Evolutionary conservation across 257 asterid genomes (phyloP), one percentile per base, ranked within the genome.

Genomic region (Solanum pennellii): DNA sequence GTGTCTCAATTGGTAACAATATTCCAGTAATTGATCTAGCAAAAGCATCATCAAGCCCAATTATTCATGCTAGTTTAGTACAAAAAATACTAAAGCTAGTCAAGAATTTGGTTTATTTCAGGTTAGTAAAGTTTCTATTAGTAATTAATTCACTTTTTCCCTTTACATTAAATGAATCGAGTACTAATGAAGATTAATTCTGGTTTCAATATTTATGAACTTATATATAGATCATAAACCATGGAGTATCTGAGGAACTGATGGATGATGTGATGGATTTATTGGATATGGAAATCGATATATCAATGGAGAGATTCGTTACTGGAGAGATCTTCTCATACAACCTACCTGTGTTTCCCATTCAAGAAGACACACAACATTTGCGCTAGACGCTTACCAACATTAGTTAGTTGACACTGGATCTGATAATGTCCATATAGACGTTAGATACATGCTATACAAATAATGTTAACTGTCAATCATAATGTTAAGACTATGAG

Each of bases 301-400:
- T 56, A 91, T 91, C 44, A 82, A 71, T 0, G 98, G 93, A 88
- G 90, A 92, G 4, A 37, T 92, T 82, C 95, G 93, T 69, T 92
- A 88, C 41, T 93, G 98, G 98, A 92, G 94, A 88, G 96, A 95
- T 39, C 92, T 91, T 77, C 87, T 94, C 74, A 91, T 94, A 9
- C 98, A 94, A n/a, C n/a, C n/a, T n/a, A 88, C 91, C 88, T 27
- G 93, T 95, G 59, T 90, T 94, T 71, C 98, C 98, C 3, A 21
- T 94, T 0, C 87, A 94, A 66, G 91, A 94, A 1, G 86, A 91
- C 37, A 52, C 90, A 20, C 88, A 80, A 20, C 86, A 84, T 12
- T 35, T 35, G 39, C 7, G 7, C 39, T 35, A 35, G 7, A 35
- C 39, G 39, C 39, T 35, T 35, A 35, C 39, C 39, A 35, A 35